Base-by-base conservation (phyloP, 495 filamentous ascomycete genomes). In the Rostrohypoxylon terebratum region DNA sequence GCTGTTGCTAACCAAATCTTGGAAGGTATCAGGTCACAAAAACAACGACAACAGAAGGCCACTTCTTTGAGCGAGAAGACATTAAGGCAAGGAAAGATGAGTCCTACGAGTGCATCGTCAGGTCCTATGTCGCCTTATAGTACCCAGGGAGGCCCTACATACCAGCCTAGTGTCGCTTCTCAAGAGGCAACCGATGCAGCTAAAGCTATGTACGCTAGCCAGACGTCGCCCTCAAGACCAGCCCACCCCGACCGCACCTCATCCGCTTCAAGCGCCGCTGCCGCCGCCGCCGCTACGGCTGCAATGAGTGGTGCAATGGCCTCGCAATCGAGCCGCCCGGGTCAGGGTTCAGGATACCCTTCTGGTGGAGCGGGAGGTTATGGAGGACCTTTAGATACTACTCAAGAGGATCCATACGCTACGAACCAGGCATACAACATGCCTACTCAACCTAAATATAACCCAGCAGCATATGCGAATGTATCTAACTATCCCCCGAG, bases 1-100 rank as follows among this genome's bases (percentile, higher is more conserved):
- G 92, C 94, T 67, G 91, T 92, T 64, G 96, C 96, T 33, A 99
- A 98, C 78, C 89, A 97, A 77, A 98, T 99, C 65, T 83, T 98
- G 18, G 85, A 87, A 45, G 88, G 90, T 48, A 90, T 92, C 60
- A 83, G 88, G 70, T 82, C 85, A 36, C 82, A 86, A 70, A 90
- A 89, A 79, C 84, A 84, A 71, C 82, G 87, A 51, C 83, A 85
- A 55, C 81, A 82, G 16, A 83, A 82, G 68, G 74, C 64, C 1
- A 78, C 88, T 60, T 84, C 87, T 42, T 78, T 93, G 81, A 91
- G 83, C 70, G 85, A 86, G 21, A 86, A 87, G 70, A 93, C 91
- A 4, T 80, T 97, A 59, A 87, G 93, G 64, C 84, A 86, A 48
- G 83, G 83, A 25, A 80, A 77, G 65, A 81, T 80, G 68, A 74